Evolutionary conservation across 495 filamentous ascomycete species (phyloP), one percentile per base, ranked within the genome.

Genomic region (Penicillium desertorum): DNA sequence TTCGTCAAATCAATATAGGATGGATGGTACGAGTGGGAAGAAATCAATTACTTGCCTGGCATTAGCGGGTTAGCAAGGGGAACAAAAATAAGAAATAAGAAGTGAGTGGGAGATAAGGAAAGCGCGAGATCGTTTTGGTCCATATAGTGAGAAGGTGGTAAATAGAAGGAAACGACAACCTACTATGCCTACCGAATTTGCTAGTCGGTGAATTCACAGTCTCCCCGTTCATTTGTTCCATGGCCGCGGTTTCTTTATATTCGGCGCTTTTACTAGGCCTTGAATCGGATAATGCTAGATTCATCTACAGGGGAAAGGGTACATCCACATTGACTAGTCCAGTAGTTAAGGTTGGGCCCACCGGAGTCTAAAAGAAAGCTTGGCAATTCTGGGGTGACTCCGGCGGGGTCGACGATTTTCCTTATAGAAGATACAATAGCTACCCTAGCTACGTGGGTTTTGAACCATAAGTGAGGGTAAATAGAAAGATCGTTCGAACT

Each of bases 291-390:
- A 36, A 14, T 36, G 11, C 3, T 36, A 5, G 32, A 37, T n/a
- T 2, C 14, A 37, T n/a, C 2, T 7, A 14, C 5, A 36, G 32
- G 4, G 34, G 14, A 2, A 37, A 7, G n/a, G n/a, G n/a, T 25
- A 25, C 23, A 25, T 25, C 23, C 23, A 25, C 23, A 25, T 25
- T 2, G 0, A 25, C 23, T 25, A 25, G 34, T 37, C 5, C 2
- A 6, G 20, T 17, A 49, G 29, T 49, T 49, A 49, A 36, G 29
- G 46, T 43, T 27, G 20, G 30, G 9, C 16, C 25, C 25, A 32
- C 37, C n/a, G 22, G 49, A 52, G 37, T 39, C 22, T 42, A 27
- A 29, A 23, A 30, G 45, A 29, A 43, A 52, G 23, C 49, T 51
- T 51, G 49, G 49, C 49, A 27, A 29, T 20, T 16, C 37, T 12